Evolutionary conservation across 352 stramenopile species (phyloP).

Genomic region (Phytophthora ramorum): DNA sequence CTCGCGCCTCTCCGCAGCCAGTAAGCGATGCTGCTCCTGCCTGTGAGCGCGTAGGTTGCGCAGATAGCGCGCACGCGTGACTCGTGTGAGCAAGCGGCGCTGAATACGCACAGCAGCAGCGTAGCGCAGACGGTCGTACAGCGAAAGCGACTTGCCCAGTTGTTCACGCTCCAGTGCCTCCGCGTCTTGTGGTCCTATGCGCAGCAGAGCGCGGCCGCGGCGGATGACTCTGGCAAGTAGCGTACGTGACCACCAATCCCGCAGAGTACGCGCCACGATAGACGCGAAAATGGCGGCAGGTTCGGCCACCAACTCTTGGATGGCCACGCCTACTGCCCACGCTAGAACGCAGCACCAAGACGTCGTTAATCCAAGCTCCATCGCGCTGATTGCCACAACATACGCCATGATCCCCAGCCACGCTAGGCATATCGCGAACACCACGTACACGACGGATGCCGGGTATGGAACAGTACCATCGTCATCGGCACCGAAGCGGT

Average conservation of each 20-base stretch:
- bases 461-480: constrained; percentile 64
- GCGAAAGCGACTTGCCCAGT: constrained; percentile 49
- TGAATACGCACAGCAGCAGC: constrained; percentile 75
- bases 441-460: constrained; percentile 64
- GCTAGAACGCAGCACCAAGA: constrained; percentile 63
- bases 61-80: constrained; percentile 61
- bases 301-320: constrained; percentile 64
- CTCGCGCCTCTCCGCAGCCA: constrained; percentile 45
- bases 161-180: constrained; percentile 25
- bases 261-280: constrained; percentile 60
- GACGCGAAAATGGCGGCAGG: constrained; percentile 54
- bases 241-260: constrained; percentile 64
- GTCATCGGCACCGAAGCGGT: constrained; percentile 11
- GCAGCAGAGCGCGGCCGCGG: constrained; percentile 52
- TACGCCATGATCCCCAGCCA: constrained; percentile 58
- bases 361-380: constrained; percentile 52
- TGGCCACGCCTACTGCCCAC: constrained; percentile 49
- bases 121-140: constrained; percentile 78
- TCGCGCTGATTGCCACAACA: constrained; percentile 48
- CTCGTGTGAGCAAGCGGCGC: constrained; percentile 60
- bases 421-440: constrained; percentile 48
- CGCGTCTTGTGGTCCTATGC: constrained; percentile 42
- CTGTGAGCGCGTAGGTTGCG: constrained; percentile 48
- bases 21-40: constrained; percentile 48
- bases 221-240: constrained; percentile 49